Conservation (phyloP, 2,329 filamentous ascomycete species). For the Metarhizium sp. region DNA sequence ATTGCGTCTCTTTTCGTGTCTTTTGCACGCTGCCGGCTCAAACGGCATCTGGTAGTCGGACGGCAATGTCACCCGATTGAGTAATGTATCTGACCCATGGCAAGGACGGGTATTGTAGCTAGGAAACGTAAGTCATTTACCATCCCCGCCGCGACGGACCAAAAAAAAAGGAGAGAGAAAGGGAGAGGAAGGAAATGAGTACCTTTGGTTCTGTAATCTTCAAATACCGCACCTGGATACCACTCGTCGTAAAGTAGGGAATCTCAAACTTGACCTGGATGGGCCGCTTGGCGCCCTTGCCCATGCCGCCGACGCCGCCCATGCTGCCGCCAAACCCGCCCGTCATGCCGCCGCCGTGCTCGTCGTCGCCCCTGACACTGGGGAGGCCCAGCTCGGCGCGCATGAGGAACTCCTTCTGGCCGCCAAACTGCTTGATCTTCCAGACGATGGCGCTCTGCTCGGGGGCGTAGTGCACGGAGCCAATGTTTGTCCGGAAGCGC, state of each 20-base stretch:
- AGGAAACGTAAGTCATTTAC: constrained; percentile 2
- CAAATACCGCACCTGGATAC: constrained; percentile 94
- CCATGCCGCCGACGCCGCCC: constrained; percentile 70
- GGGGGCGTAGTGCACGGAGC: constrained; percentile 92
- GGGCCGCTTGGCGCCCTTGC: constrained; percentile 83
- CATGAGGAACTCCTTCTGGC: constrained; percentile 98
- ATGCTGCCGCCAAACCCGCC: constrained; percentile 95
- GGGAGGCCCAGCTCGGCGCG: constrained; percentile 90
- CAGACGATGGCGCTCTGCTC: constrained; percentile 97
- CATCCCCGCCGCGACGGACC: neutral
- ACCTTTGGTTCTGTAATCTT: constrained; percentile 99
- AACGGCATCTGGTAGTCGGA: constrained; percentile 84
- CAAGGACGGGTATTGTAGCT: constrained; percentile 96
- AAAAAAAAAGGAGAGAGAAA: neutral
- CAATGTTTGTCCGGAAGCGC: constrained; percentile 94
- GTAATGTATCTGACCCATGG: constrained; percentile 99
- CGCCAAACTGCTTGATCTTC: constrained; percentile 99
- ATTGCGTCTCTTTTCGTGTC: neutral
- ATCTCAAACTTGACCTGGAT: constrained; percentile 99
- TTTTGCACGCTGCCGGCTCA: constrained; percentile 29
- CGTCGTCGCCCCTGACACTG: constrained; percentile 89
- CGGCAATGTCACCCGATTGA: constrained; percentile 92
- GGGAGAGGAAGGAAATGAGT: constrained; percentile 11
- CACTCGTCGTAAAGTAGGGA: constrained; percentile 99
- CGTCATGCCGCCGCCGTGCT: constrained; percentile 94